Conservation (phyloP, 2,329 filamentous ascomycete genomes). For the Penicillium sp. region DNA sequence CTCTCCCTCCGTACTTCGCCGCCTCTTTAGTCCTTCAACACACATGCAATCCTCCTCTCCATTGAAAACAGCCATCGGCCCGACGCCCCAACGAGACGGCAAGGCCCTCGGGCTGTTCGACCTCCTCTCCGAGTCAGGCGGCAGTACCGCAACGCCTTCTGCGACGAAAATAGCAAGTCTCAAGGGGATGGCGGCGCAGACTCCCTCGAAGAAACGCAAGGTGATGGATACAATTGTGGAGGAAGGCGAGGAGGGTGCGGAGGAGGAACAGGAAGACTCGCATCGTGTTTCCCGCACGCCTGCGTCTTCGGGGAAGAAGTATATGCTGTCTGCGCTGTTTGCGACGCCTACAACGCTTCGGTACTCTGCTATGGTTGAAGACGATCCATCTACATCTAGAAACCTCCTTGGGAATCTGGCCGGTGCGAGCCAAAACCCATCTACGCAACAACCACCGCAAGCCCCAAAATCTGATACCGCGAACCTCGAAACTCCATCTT, state of each 20-base stretch:
- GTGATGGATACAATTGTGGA: constrained; percentile 35
- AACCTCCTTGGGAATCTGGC: background rate
- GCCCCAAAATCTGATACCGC: constrained; percentile 3
- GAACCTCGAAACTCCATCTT: constrained; percentile 44
- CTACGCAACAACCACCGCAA: background rate
- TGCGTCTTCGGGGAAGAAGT: constrained; percentile 49
- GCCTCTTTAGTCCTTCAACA: constrained; percentile 43
- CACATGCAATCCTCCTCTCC: constrained; percentile 38
- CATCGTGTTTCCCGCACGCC: constrained; percentile 43
- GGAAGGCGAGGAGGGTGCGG: constrained; percentile 33
- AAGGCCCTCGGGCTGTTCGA: constrained; percentile 55
- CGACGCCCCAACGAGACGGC: constrained; percentile 55
- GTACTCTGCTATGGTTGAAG: constrained; percentile 46
- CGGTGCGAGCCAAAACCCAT: background rate
- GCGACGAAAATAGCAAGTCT: constrained; percentile 33
- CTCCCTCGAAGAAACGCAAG: constrained; percentile 41
- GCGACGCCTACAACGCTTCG: constrained; percentile 51
- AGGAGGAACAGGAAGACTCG: constrained; percentile 32
- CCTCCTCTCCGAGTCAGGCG: constrained; percentile 48
- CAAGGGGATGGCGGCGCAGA: constrained; percentile 37
- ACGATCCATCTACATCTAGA: constrained; percentile 32
- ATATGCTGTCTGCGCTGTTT: constrained; percentile 51
- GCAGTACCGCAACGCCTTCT: constrained; percentile 41
- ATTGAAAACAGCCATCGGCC: constrained; percentile 49
- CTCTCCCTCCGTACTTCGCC: constrained; percentile 45